A percentile compares a stretch with the other conserved stretches of the same genome.
Evolutionary conservation across 2,329 filamentous ascomycete species (phyloP).

Genomic region (Aspergillus luchuensis): DNA sequence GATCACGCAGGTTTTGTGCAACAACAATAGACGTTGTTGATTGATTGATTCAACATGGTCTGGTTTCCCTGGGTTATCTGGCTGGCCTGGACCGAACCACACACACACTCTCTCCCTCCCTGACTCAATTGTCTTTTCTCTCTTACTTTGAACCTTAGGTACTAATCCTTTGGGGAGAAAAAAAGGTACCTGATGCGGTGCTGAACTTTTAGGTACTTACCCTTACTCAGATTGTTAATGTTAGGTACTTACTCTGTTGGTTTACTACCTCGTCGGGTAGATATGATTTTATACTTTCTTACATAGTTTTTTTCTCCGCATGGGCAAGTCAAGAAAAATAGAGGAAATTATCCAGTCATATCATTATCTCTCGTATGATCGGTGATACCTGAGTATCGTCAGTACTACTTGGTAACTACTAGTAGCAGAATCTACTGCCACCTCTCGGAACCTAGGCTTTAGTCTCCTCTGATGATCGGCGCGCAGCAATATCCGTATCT

Average conservation of each 20-base stretch:
- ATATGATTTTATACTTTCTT: neutral
- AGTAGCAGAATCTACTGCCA: neutral
- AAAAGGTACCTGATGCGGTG: neutral
- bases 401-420: neutral
- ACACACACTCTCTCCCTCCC: neutral
- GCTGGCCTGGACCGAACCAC: constrained; percentile 1
- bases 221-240: too few relatives aligned
- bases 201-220: neutral
- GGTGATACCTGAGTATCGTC: constrained; percentile 1
- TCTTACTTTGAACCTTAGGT: neutral
- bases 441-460: neutral
- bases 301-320: too few relatives aligned
- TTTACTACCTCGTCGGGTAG: neutral
- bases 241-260: neutral
- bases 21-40: constrained; percentile 6
- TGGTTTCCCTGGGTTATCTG: constrained; percentile 6
- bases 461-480: constrained; percentile 1
- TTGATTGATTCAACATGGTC: neutral
- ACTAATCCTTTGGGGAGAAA: neutral
- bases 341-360: too few relatives aligned
- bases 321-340: too few relatives aligned
- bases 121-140: neutral
- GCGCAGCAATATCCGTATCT: neutral
- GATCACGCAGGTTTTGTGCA: constrained; percentile 13
- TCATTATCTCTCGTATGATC: neutral